These are phyloP conservation scores for Teratosphaeria gauchensis DNA, from an alignment of 2,329 filamentous ascomycete species.

Conservation along the genomic window DNA sequence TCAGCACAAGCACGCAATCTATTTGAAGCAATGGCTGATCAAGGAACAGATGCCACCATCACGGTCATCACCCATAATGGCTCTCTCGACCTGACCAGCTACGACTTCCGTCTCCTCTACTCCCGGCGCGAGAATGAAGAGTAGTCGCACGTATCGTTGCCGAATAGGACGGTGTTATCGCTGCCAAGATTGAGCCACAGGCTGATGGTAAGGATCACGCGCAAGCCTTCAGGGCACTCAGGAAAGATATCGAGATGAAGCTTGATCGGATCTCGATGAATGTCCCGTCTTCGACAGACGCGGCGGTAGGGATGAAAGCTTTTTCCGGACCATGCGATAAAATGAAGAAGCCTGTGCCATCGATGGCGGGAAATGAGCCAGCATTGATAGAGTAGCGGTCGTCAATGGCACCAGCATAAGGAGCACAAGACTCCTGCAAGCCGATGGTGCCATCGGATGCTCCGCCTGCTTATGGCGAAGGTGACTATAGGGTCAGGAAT, in stretches of 20 bases:
- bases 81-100: conserved; percentile 6
- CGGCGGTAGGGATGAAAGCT: neutral
- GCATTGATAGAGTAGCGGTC: neutral
- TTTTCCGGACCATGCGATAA: neutral
- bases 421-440: neutral
- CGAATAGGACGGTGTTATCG: too few species aligned
- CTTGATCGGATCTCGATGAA: conserved; percentile 6
- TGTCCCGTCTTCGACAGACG: neutral
- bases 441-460: neutral
- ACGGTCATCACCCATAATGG: conserved; percentile 12
- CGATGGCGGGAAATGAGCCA: neutral
- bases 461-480: neutral
- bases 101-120: conserved; percentile 18
- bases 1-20: neutral
- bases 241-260: conserved; percentile 14
- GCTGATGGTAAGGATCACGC: conserved; percentile 11
- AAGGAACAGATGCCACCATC: conserved; percentile 8
- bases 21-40: neutral
- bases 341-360: neutral
- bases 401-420: neutral
- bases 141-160: too few species aligned
- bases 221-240: conserved; percentile 16
- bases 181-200: conserved; percentile 12
- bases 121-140: conserved; percentile 9
- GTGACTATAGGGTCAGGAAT: too few species aligned